A percentile compares a stretch with the other conserved stretches of the same genome.
These are phyloP conservation scores for Suillus bovinus DNA, from an alignment of 768 basidiomycete genomes.

Conservation along the genomic window DNA sequence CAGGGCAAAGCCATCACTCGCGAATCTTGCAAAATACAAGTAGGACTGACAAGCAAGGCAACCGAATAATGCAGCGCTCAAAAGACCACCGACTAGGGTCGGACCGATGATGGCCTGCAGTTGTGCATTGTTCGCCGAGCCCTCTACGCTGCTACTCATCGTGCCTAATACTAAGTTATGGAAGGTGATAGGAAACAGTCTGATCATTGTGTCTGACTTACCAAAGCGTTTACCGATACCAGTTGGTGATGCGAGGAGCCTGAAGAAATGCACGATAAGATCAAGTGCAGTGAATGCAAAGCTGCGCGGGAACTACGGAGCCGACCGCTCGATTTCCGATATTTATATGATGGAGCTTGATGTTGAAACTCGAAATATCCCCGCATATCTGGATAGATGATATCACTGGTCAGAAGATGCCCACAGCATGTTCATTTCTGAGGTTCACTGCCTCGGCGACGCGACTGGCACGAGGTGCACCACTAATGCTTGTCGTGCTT, in stretches of 20 bases:
- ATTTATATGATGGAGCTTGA: too few species aligned
- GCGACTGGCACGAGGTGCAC: too few species aligned
- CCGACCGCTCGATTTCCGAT: background rate
- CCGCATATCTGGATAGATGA: too few species aligned
- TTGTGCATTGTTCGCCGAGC: too few species aligned
- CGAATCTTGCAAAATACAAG: constrained; percentile 15
- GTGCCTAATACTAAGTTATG: background rate
- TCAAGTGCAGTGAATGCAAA: background rate
- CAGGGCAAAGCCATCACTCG: constrained; percentile 5
- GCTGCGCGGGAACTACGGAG: background rate
- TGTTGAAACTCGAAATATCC: too few species aligned
- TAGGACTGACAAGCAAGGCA: constrained; percentile 15
- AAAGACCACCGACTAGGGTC: constrained; percentile 14
- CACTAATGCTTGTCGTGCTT: too few species aligned
- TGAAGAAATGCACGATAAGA: background rate
- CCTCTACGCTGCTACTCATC: background rate
- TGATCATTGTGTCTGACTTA: background rate
- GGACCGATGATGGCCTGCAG: constrained; percentile 16
- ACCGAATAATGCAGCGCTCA: constrained; percentile 15
- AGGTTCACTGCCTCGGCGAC: too few species aligned
- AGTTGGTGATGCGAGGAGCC: background rate
- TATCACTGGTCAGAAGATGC: too few species aligned
- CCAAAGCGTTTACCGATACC: background rate
- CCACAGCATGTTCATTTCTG: too few species aligned
- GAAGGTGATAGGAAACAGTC: background rate